Percentiles rank a stretch among this genome's conserved stretches.
Conservation (phyloP, 2,329 filamentous ascomycete species). For the Canariomyces notabilis region DNA sequence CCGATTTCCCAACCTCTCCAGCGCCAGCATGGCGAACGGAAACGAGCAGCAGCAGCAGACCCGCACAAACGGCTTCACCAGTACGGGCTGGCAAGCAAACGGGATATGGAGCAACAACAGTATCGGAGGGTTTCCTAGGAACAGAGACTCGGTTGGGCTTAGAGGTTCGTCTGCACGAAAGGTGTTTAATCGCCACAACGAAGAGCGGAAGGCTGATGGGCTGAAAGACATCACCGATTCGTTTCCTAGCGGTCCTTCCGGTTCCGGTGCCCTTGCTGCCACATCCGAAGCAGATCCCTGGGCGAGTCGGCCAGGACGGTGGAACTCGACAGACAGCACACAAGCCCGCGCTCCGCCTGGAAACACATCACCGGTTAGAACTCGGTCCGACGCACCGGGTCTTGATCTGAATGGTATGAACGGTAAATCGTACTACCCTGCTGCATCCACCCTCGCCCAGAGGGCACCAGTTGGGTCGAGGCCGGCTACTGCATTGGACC, state of each 20-base stretch:
- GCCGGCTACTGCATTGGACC: slow-evolving; percentile 39
- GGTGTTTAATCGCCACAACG: neutral
- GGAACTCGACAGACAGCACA: slow-evolving; percentile 50
- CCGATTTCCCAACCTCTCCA: slow-evolving; percentile 35
- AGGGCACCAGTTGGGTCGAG: slow-evolving; percentile 23
- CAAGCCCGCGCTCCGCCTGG: slow-evolving; percentile 42
- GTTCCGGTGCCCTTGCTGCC: slow-evolving; percentile 63
- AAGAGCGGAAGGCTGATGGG: slow-evolving; percentile 19
- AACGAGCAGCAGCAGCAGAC: slow-evolving; percentile 33
- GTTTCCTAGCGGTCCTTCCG: slow-evolving; percentile 52
- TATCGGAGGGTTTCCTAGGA: slow-evolving; percentile 38
- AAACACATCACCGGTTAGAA: slow-evolving; percentile 55
- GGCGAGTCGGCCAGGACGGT: slow-evolving; percentile 49
- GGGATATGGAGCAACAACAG: slow-evolving; percentile 49
- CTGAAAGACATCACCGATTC: slow-evolving; percentile 34
- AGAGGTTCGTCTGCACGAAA: slow-evolving; percentile 15
- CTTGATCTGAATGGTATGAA: slow-evolving; percentile 42
- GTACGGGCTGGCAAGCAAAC: slow-evolving; percentile 34
- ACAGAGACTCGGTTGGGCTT: slow-evolving; percentile 39
- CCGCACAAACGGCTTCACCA: slow-evolving; percentile 37
- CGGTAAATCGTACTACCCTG: slow-evolving; percentile 42
- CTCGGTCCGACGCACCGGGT: slow-evolving; percentile 40
- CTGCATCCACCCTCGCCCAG: slow-evolving; percentile 33
- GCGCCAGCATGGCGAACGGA: slow-evolving; percentile 28
- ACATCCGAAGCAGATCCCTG: slow-evolving; percentile 66